Evolutionary conservation across 495 filamentous ascomycete species (phyloP), one percentile per base, ranked within the genome.

Genomic region (Neurospora discreta): DNA sequence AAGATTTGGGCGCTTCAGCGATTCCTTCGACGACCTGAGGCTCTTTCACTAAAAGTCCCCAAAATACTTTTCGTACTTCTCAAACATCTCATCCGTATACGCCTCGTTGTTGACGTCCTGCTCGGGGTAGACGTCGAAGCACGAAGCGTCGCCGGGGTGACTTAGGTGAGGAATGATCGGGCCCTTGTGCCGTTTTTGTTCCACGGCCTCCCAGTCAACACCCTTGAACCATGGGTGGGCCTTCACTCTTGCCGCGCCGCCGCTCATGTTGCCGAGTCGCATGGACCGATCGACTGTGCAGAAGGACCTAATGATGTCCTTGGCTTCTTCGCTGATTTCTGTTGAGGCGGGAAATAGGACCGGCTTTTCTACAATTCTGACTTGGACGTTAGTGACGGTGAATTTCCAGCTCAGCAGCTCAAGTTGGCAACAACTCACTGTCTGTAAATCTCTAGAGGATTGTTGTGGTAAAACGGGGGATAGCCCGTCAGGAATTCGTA

Each of bases 401-500:
- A 9, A 18, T 26, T 1, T 33, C 5, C 26, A n/a, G 26, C 7
- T 23, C 30, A 9, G 40, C 20, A 13, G 11, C 6, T 58, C 2
- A 71, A 20, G 15, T 10, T 39, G 73, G 39, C 42, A 84, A 3
- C 11, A 8, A 74, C 87, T 75, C 72, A 90, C 88, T 93, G 90
- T 81, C 97, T 94, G 82, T 98, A 98, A 71, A 98, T 97, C 77
- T 95, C 94, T 77, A 98, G 95, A 0, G 94, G 94, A 75, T 95
- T 97, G 69, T 93, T 89, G 78, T 97, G 92, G 92, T 95, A 99
- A 81, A 99, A 99, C 3, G 95, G 95, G 7, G 95, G 95, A 76
- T 97, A 96, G 42, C 95, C 95, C 4, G 95, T 93, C 36, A 98
- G 84, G 77, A 99, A 97, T 78, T 99, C 95, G 80, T 96, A 98